phyloP scores from a whole-genome alignment of 768 basidiomycete species.

The Tricholoma saponaceum region DNA sequence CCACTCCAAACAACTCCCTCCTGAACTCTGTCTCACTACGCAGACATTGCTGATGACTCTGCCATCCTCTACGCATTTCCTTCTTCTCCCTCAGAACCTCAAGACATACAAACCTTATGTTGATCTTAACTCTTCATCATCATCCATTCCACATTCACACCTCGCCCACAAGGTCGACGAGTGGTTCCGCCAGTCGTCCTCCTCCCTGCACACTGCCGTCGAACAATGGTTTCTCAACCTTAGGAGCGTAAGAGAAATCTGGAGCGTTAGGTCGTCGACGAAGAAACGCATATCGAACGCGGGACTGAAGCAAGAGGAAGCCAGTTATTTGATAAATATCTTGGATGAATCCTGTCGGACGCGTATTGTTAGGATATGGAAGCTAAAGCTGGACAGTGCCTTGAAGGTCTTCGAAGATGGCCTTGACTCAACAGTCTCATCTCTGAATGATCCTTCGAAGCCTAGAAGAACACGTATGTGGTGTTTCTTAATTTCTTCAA shows the following conservation, averaged over 20 bases:
- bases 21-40: constrained; percentile 61
- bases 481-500: not conserved
- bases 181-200: constrained; percentile 61
- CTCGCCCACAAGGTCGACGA: constrained; percentile 45
- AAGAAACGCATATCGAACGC: constrained; percentile 42
- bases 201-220: constrained; percentile 40
- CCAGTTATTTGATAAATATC: constrained; percentile 32
- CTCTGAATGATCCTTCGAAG: constrained; percentile 23
- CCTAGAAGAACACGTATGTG: constrained; percentile 24
- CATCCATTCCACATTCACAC: constrained; percentile 39
- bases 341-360: constrained; percentile 54
- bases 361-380: constrained; percentile 60
- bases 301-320: constrained; percentile 47
- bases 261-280: constrained; percentile 59
- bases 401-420: constrained; percentile 41
- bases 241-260: constrained; percentile 60
- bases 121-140: constrained; percentile 58
- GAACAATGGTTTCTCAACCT: constrained; percentile 58
- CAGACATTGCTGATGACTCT: constrained; percentile 62
- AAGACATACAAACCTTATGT: constrained; percentile 84
- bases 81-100: constrained; percentile 68
- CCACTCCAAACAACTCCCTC: constrained; percentile 29
- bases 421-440: constrained; percentile 36
- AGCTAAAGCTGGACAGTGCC: constrained; percentile 36
- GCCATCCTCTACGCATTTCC: constrained; percentile 81